Evolutionary conservation across 2,329 filamentous ascomycete genomes (phyloP), one percentile per base, ranked within the genome.

Genomic region (Sporothrix globosa): DNA sequence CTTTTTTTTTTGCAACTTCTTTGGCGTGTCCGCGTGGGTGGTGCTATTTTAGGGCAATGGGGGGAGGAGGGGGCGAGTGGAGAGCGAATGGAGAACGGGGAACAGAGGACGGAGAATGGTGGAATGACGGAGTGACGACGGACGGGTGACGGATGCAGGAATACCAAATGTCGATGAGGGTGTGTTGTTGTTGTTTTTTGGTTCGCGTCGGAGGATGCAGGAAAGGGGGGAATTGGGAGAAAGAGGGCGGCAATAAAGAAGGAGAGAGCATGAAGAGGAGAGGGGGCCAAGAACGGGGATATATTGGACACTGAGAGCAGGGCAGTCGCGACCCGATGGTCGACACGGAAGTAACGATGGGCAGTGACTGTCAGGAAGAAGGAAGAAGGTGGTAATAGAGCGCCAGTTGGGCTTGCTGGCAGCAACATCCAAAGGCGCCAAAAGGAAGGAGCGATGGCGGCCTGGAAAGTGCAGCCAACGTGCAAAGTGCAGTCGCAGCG

Each of bases 401-500:
- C 5, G 34, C 34, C 34, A 34, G 44, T 48, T 19, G 14, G 44
- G 44, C 13, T 6, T n/a, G 11, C 50, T 53, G 50, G 50, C 19
- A 44, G 34, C 54, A 56, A 4, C 53, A 27, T 39, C 19, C 10
- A 19, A 19, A n/a, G 19, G 34, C 56, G 39, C 58, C 27, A 46
- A 46, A 24, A n/a, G 39, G 58, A 46, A 27, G 34, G 50, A 50
- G 54, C 48, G 50, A 21, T 34, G 54, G 53, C 53, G 44, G 60
- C 58, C 30, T 34, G 58, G 58, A 34, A 46, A 24, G 17, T 19
- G 58, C 50, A 44, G 39, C 21, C 27, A 63, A 30, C 52, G 46
- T 30, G 60, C 63, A 48, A 67, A 60, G 34, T 61, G 58, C 58
- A 63, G 58, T 27, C 44, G 52, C 68, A 58, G 68, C 44, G 21